A percentile compares a stretch with the other conserved stretches of the same genome.
phyloP scores from a whole-genome alignment of 2,329 filamentous ascomycete species.

The Ophiocordyceps camponoti-rufipedis region DNA sequence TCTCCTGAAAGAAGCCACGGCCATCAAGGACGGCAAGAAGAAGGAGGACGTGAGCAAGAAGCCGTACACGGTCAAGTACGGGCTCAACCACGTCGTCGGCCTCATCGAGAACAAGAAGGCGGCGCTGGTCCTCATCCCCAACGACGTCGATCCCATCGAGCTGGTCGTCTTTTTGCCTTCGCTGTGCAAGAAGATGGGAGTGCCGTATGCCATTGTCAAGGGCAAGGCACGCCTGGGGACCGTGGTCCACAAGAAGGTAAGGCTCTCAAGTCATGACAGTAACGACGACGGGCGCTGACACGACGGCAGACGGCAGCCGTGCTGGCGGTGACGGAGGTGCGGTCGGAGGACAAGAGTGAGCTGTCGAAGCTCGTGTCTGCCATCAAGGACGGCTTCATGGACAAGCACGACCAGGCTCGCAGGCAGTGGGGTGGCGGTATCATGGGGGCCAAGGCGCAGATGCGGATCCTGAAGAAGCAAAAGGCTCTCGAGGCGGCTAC shows the following conservation, averaged over 20 bases:
- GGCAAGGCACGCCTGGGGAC: slow-evolving; percentile 98
- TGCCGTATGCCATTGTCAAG: slow-evolving; percentile 98
- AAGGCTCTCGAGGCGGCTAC: slow-evolving; percentile 88
- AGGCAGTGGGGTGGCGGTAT: slow-evolving; percentile 99
- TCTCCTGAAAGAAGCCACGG: slow-evolving; percentile 92
- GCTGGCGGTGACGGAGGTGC: slow-evolving; percentile 88
- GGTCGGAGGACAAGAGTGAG: slow-evolving; percentile 95
- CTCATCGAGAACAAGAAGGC: slow-evolving; percentile 99
- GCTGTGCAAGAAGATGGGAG: slow-evolving; percentile 99
- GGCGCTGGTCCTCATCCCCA: slow-evolving; percentile 90
- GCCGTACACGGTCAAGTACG: slow-evolving; percentile 98
- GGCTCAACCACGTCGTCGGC: slow-evolving; percentile 97
- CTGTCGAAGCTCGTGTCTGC: slow-evolving; percentile 89
- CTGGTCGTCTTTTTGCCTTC: slow-evolving; percentile 97
- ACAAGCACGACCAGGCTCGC: slow-evolving; percentile 83
- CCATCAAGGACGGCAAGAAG: slow-evolving; percentile 98
- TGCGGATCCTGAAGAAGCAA: slow-evolving; percentile 63
- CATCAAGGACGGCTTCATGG: slow-evolving; percentile 95
- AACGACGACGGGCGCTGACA: background rate
- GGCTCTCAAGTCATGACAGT: slow-evolving; percentile 4
- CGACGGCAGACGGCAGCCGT: slow-evolving; percentile 71
- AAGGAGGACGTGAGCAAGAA: slow-evolving; percentile 99
- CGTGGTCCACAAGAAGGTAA: slow-evolving; percentile 97
- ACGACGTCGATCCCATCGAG: slow-evolving; percentile 99
- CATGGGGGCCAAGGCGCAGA: slow-evolving; percentile 89